Base-by-base conservation (phyloP, 208 protist genomes). In the Eutreptiella sp. region DNA sequence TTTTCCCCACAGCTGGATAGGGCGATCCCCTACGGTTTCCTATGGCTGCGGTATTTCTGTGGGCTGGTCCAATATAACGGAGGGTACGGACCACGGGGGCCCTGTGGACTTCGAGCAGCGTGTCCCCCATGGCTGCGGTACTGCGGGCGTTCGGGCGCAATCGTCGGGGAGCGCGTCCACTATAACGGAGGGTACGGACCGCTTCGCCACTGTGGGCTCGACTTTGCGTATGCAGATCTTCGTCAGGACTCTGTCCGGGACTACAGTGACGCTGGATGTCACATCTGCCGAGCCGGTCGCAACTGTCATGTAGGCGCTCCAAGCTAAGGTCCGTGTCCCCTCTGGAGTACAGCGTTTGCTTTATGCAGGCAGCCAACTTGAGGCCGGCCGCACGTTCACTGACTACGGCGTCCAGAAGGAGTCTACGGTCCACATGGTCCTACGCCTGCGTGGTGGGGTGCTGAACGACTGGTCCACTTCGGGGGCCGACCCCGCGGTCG, bases 351-450 rank as follows among this genome's bases (percentile, higher is more conserved):
- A 85, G 69, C 60, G 79, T 38, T 63, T 85, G 26, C 83, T 83
- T 42, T 85, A 84, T 48, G 73, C 78, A 14, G 80, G 80, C 24
- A 85, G 84, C 57, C 77, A 85, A 67, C 74, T 85, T 50, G 79
- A 85, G 63, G 77, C 83, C 38, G 77, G 74, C 36, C 67, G 75
- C 52, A 85, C 79, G 32, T 70, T 85, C 27, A 47, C 63, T 0
- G 53, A 79, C 53, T 78, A 78, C 43, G 77, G 77, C 41, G 73
- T 77, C 11, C 58, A 64, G 53, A 64, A 64, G 73, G 87, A 94
- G 64, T 85, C 82, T 14, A 93, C 86, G 26, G 72, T 93, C 33
- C 87, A 92, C 48, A 62, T 93, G 1, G 88, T 94, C 7, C 78
- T 94, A 21, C 75, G 88, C 36, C 73, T 93, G 4, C 72, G 85